phyloP scores from a whole-genome alignment of 2,329 filamentous ascomycete genomes.

The Catunica adiposa region DNA sequence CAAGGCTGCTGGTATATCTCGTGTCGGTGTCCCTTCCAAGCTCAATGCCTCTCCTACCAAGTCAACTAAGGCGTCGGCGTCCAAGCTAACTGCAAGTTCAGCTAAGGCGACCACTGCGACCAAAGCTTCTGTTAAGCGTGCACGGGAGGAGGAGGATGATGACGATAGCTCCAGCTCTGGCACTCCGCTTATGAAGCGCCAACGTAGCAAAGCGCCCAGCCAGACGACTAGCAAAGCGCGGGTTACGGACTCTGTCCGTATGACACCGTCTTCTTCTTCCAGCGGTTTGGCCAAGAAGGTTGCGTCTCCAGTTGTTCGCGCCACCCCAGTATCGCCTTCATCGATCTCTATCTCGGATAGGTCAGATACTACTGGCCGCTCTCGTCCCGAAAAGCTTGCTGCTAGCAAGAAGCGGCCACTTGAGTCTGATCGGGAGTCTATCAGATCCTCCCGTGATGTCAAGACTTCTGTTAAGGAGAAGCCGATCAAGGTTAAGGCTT shows the following conservation, averaged over 20 bases:
- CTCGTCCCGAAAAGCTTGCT: slow-evolving; percentile 19
- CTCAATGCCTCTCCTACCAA: slow-evolving; percentile 16
- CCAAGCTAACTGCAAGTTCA: not conserved
- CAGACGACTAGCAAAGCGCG: not conserved
- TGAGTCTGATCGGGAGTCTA: slow-evolving; percentile 10
- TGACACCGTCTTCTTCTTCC: slow-evolving; percentile 7
- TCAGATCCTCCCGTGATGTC: not conserved
- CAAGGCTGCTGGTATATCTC: not conserved
- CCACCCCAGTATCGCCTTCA: slow-evolving; percentile 6
- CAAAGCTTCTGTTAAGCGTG: slow-evolving; percentile 28
- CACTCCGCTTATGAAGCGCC: slow-evolving; percentile 40
- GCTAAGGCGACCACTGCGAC: slow-evolving; percentile 16
- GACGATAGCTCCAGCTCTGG: slow-evolving; percentile 46
- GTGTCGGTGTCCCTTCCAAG: not conserved
- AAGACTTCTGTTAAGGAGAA: slow-evolving; percentile 10
- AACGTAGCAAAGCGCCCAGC: slow-evolving; percentile 30
- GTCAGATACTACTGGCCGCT: not conserved
- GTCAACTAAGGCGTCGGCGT: slow-evolving; percentile 16
- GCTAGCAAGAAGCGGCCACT: slow-evolving; percentile 18
- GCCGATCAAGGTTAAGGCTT: slow-evolving; percentile 15
- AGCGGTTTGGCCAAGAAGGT: slow-evolving; percentile 3
- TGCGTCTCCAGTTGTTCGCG: slow-evolving; percentile 5
- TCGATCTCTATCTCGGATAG: slow-evolving; percentile 7
- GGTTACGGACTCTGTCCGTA: slow-evolving; percentile 4
- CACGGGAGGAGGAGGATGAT: slow-evolving; percentile 32